Evolutionary conservation across 164 flowering plant genomes (phyloP).

Genomic region (Macadamia tetraphylla): DNA sequence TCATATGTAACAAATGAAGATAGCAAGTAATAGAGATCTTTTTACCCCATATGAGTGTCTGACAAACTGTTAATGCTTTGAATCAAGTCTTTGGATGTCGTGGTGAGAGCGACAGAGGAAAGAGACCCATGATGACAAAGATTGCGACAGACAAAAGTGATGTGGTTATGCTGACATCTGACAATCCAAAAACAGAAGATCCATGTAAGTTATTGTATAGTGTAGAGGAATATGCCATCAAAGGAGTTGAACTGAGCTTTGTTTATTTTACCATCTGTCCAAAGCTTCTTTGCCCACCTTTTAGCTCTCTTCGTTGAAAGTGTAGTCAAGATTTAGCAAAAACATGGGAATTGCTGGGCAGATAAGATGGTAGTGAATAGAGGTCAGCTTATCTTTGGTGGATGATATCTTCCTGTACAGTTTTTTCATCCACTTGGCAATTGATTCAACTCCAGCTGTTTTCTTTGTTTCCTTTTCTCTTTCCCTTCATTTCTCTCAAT

Average conservation of each 20-base stretch:
- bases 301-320: neutral
- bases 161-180: slow-evolving; percentile 84
- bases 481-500: neutral
- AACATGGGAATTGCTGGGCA: neutral
- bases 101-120: slow-evolving; percentile 33
- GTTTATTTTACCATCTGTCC: neutral
- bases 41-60: slow-evolving; percentile 7
- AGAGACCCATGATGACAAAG: slow-evolving; percentile 91
- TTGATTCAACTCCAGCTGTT: neutral
- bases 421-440: neutral
- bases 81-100: slow-evolving; percentile 30
- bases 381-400: neutral
- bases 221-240: neutral
- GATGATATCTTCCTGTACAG: neutral
- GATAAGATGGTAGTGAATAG: neutral
- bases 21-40: neutral
- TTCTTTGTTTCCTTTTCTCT: neutral
- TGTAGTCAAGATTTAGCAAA: neutral
- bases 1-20: neutral
- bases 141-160: slow-evolving; percentile 96
- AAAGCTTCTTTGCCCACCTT: neutral
- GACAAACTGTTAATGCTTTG: slow-evolving; percentile 16
- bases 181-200: slow-evolving; percentile 90
- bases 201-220: slow-evolving; percentile 52
- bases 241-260: slow-evolving; percentile 2